Conservation (phyloP, 2,329 filamentous ascomycete genomes). For the Xylariaceae sp. region DNA sequence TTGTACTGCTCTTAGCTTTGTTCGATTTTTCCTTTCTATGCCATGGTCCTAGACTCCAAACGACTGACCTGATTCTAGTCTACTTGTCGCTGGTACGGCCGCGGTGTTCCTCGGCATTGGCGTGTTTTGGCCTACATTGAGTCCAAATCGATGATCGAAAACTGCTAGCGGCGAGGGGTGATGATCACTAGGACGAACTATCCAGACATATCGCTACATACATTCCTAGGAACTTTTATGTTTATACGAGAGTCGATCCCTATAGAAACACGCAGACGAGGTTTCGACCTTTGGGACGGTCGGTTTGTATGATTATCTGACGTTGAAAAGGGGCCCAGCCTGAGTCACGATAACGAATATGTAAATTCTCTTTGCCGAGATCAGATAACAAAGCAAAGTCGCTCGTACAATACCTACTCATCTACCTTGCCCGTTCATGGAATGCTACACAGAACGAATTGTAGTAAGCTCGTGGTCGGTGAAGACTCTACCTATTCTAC, state of each 20-base stretch:
- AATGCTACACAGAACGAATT: too few relatives aligned
- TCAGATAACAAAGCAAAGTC: too few relatives aligned
- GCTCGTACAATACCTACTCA: too few relatives aligned
- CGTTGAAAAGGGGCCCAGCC: too few relatives aligned
- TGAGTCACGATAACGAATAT: too few relatives aligned
- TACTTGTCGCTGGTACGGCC: constrained; percentile 21
- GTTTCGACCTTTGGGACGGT: not conserved
- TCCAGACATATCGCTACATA: not conserved
- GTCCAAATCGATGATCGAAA: constrained; percentile 1
- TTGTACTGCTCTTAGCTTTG: not conserved
- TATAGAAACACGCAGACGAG: not conserved
- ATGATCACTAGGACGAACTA: too few relatives aligned
- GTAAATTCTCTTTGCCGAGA: too few relatives aligned
- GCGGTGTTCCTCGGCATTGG: constrained; percentile 20
- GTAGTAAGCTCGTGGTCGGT: too few relatives aligned
- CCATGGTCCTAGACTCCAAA: not conserved
- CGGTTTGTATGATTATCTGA: not conserved
- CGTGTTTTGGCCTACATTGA: constrained; percentile 18
- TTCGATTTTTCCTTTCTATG: not conserved
- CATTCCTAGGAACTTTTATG: not conserved
- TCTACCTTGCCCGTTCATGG: too few relatives aligned
- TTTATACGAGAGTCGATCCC: not conserved
- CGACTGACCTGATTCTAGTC: constrained; percentile 15
- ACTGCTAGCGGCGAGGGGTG: too few relatives aligned
- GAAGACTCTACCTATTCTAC: too few relatives aligned